Conservation (phyloP, 2,329 filamentous ascomycete genomes). For the Lasiodiplodia theobromae region DNA sequence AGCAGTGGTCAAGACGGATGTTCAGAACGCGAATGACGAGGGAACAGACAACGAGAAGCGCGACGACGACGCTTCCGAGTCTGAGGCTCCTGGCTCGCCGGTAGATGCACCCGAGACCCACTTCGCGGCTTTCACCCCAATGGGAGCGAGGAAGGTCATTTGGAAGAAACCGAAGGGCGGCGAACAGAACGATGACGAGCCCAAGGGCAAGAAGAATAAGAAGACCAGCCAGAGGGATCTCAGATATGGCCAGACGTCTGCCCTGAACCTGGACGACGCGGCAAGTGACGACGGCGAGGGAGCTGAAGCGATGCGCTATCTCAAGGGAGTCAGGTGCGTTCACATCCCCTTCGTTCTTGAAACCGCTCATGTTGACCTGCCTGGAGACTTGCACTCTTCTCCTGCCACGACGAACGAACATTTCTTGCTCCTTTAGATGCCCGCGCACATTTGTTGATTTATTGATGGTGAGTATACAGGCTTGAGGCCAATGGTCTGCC, state of each 20-base stretch:
- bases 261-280: constrained; percentile 39
- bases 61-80: not conserved
- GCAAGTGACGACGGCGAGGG: not conserved
- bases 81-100: constrained; percentile 32
- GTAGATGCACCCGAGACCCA: constrained; percentile 36
- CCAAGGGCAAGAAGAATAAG: constrained; percentile 17
- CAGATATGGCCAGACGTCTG: constrained; percentile 32
- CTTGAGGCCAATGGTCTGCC: constrained; percentile 76
- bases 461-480: constrained; percentile 54
- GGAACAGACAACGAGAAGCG: not conserved
- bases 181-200: constrained; percentile 24
- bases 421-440: not conserved
- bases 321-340: constrained; percentile 43
- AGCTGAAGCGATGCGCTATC: constrained; percentile 43
- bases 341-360: not conserved
- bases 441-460: constrained; percentile 32
- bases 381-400: constrained; percentile 23
- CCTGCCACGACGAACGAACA: not conserved
- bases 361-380: constrained; percentile 14
- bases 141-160: constrained; percentile 8
- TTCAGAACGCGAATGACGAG: not conserved
- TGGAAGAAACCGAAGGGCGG: not conserved
- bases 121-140: not conserved
- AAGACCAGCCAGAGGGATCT: constrained; percentile 15
- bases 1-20: not conserved